Conservation (phyloP, 116 monocot species). For the Posidonia oceanica region DNA sequence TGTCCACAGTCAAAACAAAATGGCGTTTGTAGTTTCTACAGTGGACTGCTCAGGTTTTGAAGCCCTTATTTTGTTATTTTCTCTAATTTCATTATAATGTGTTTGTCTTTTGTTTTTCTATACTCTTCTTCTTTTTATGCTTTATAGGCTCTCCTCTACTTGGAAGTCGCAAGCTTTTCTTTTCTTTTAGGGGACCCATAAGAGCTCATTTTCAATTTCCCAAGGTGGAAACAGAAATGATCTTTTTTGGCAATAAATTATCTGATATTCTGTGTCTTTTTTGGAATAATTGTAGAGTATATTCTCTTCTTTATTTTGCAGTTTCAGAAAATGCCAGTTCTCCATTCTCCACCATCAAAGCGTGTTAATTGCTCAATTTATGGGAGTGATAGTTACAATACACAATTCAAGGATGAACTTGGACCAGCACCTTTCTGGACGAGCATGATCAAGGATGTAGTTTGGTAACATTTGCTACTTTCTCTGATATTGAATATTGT, state of each 20-base stretch:
- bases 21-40: not conserved
- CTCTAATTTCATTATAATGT: not conserved
- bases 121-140: not conserved
- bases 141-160: not conserved
- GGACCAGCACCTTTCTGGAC: conserved; percentile 33
- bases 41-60: not conserved
- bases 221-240: not conserved
- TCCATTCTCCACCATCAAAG: not conserved
- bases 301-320: not conserved
- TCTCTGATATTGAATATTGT: not conserved
- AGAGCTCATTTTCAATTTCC: not conserved
- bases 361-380: not conserved
- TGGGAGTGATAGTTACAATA: not conserved
- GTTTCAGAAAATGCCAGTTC: not conserved
- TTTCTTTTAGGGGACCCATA: not conserved
- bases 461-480: conserved; percentile 19
- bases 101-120: not conserved
- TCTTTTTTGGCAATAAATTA: not conserved
- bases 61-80: not conserved
- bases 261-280: not conserved
- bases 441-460: conserved; percentile 21
- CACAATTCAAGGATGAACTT: not conserved
- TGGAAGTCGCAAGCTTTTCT: not conserved
- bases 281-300: not conserved
- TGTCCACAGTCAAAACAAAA: not conserved